phyloP scores from a whole-genome alignment of 176 grass and related monocot genomes.

The Typha latifolia region DNA sequence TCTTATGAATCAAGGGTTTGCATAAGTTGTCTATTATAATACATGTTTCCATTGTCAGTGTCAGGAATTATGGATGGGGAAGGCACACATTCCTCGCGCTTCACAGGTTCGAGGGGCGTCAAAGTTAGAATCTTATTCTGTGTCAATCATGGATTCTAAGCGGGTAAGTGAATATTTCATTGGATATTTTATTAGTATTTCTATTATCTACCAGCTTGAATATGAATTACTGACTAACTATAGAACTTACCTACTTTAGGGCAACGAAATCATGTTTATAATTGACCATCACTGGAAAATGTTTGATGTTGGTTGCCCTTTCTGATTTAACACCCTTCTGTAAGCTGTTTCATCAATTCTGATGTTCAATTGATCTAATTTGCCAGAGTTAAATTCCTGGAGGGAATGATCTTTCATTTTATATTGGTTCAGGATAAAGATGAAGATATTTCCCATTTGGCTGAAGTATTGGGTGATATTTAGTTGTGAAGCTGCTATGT shows the following conservation, averaged over 20 bases:
- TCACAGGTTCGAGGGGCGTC: constrained; percentile 46
- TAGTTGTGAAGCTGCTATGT: too few relatives aligned
- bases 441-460: too few relatives aligned
- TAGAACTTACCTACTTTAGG: background rate
- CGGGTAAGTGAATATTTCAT: constrained; percentile 41
- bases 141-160: constrained; percentile 71
- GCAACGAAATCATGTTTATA: background rate
- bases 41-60: constrained; percentile 37
- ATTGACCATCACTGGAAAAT: background rate
- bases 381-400: too few relatives aligned
- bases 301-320: background rate
- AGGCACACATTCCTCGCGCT: constrained; percentile 60
- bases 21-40: constrained; percentile 10
- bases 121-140: constrained; percentile 65
- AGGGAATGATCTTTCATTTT: too few relatives aligned
- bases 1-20: background rate
- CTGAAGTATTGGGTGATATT: too few relatives aligned
- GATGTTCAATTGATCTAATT: too few relatives aligned
- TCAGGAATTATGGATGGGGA: constrained; percentile 50
- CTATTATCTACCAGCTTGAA: background rate
- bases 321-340: too few relatives aligned
- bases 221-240: too few relatives aligned
- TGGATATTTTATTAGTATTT: constrained; percentile 5
- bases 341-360: too few relatives aligned
- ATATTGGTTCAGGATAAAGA: too few relatives aligned